Percentiles rank a stretch among this genome's conserved stretches.
Evolutionary conservation across 768 basidiomycete genomes (phyloP).

Genomic region (Gymnopilus junonius): DNA sequence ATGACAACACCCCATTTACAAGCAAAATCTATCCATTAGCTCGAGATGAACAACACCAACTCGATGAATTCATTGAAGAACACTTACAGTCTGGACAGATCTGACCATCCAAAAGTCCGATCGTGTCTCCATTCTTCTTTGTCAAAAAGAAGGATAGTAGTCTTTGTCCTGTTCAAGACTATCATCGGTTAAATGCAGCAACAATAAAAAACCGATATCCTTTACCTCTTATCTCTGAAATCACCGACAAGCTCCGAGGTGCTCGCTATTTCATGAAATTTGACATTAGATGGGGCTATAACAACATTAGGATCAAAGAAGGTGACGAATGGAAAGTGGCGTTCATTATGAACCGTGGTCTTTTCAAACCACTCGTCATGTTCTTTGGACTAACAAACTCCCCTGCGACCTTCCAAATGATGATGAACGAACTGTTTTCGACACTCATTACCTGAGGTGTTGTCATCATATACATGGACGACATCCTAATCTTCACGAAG

Average conservation of each 20-base stretch:
- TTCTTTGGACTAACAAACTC: slow-evolving; percentile 39
- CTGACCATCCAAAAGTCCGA: slow-evolving; percentile 6
- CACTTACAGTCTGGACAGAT: slow-evolving; percentile 4
- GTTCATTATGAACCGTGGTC: slow-evolving; percentile 29
- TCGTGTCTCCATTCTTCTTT: slow-evolving; percentile 15
- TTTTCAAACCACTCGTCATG: slow-evolving; percentile 42
- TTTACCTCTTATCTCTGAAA: slow-evolving; percentile 25
- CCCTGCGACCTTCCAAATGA: slow-evolving; percentile 6
- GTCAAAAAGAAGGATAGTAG: slow-evolving; percentile 16
- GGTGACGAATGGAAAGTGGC: slow-evolving; percentile 36
- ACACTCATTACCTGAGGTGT: neutral
- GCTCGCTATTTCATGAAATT: slow-evolving; percentile 37
- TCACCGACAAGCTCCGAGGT: slow-evolving; percentile 27
- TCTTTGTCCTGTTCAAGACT: slow-evolving; percentile 31
- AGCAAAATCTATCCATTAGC: slow-evolving; percentile 6
- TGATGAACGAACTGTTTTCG: slow-evolving; percentile 9
- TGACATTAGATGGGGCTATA: slow-evolving; percentile 43
- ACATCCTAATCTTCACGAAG: slow-evolving; percentile 41
- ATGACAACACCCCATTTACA: neutral
- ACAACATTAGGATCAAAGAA: slow-evolving; percentile 38
- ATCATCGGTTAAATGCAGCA: slow-evolving; percentile 30
- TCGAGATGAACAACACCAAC: neutral
- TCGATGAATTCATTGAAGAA: slow-evolving; percentile 10
- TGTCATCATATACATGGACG: slow-evolving; percentile 45
- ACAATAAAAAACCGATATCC: slow-evolving; percentile 35